A percentile compares a stretch with the other conserved stretches of the same genome.
phyloP scores from a whole-genome alignment of 2,329 filamentous ascomycete species.

The Clarireedia homoeocarpa region DNA sequence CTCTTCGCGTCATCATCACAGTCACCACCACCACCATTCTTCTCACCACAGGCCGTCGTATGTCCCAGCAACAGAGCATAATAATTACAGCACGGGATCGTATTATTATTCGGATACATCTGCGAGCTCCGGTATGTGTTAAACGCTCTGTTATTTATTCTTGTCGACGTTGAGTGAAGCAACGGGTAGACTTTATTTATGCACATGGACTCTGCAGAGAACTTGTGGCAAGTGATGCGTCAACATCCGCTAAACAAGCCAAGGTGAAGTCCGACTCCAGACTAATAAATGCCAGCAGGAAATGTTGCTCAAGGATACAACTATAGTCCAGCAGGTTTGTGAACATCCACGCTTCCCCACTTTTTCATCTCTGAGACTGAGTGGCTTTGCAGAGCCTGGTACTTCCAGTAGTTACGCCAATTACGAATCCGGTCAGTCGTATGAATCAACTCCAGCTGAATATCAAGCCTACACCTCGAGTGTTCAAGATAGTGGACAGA shows the following conservation, averaged over 20 bases:
- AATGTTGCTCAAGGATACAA: not conserved
- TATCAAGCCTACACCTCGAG: constrained; percentile 1
- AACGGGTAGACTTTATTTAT: not conserved
- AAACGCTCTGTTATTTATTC: not conserved
- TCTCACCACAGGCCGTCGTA: not conserved
- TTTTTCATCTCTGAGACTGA: not conserved
- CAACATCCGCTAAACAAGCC: not conserved
- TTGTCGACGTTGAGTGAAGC: not conserved
- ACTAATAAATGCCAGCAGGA: constrained; percentile 1
- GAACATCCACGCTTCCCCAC: not conserved
- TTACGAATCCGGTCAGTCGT: not conserved
- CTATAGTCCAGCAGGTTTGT: constrained; percentile 2
- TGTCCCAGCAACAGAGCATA: not conserved
- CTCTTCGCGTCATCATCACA: not conserved
- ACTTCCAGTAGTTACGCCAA: not conserved
- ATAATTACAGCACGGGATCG: not conserved
- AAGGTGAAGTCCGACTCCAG: not conserved
- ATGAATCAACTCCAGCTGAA: not conserved
- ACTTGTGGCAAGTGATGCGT: not conserved
- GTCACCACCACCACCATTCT: not conserved
- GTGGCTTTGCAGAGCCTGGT: not conserved
- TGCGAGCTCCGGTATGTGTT: constrained; percentile 4
- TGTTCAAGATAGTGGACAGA: not conserved
- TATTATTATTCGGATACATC: not conserved
- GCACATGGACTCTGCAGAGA: not conserved